A percentile compares a stretch with the other conserved stretches of the same genome.
Conservation (phyloP, 148 eudicot genomes). For the Cornus kousa region DNA sequence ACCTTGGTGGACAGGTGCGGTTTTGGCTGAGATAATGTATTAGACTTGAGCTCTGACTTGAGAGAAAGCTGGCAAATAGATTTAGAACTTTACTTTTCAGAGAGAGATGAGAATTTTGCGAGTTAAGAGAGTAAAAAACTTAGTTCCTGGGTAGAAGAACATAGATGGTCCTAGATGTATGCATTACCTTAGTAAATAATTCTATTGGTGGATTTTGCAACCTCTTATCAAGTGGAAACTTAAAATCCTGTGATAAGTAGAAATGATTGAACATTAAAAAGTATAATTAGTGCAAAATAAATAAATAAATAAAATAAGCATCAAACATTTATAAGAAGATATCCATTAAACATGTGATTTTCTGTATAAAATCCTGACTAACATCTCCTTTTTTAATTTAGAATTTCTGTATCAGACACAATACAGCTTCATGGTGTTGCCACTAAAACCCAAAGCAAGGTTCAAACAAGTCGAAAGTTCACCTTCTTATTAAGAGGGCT, state of each 20-base stretch:
- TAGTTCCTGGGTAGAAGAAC: background rate
- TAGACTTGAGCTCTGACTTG: slow-evolving; percentile 30
- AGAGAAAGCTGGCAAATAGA: slow-evolving; percentile 49
- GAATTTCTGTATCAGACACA: slow-evolving; percentile 19
- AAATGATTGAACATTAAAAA: background rate
- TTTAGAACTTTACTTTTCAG: background rate
- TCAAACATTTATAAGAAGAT: slow-evolving; percentile 2
- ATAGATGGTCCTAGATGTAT: background rate
- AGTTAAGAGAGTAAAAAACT: background rate
- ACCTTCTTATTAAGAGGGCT: slow-evolving; percentile 38
- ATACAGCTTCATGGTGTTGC: background rate
- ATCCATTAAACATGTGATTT: slow-evolving; percentile 22
- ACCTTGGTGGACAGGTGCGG: slow-evolving; percentile 37
- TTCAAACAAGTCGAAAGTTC: slow-evolving; percentile 8
- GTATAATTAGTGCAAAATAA: slow-evolving; percentile 2
- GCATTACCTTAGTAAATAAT: slow-evolving; percentile 54
- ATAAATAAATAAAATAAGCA: background rate
- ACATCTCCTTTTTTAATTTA: slow-evolving; percentile 25
- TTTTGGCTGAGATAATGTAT: slow-evolving; percentile 21
- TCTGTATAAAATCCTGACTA: slow-evolving; percentile 19
- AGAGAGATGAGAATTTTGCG: background rate
- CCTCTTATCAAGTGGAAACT: slow-evolving; percentile 28
- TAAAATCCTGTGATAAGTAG: slow-evolving; percentile 36
- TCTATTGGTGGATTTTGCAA: slow-evolving; percentile 45
- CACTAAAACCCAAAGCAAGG: background rate